phyloP scores from a whole-genome alignment of 805 yeast genomes.

The Suhomyces kilbournensis region DNA sequence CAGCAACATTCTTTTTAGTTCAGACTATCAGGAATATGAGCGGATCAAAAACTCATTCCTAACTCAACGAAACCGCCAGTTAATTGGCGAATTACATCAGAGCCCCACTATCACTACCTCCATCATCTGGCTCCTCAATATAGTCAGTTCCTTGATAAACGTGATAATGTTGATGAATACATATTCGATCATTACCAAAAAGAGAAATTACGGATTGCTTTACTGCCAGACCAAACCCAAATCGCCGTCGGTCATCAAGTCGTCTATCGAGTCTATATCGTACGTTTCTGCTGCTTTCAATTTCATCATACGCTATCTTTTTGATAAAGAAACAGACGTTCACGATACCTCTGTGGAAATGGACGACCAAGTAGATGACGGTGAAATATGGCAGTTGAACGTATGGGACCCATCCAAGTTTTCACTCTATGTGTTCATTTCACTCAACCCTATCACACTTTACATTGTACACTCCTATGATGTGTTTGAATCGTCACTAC shows the following conservation, averaged over 20 bases:
- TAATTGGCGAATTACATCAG: slow-evolving; percentile 2
- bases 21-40: slow-evolving; percentile 35
- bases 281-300: slow-evolving; percentile 2
- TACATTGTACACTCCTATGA: slow-evolving; percentile 33
- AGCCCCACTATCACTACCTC: slow-evolving; percentile 9
- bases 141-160: slow-evolving; percentile 6
- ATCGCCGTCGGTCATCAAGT: slow-evolving; percentile 20
- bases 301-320: slow-evolving; percentile 1
- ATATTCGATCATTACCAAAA: slow-evolving; percentile 15
- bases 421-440: slow-evolving; percentile 46
- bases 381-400: slow-evolving; percentile 50
- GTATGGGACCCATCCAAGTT: slow-evolving; percentile 71
- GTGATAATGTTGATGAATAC: slow-evolving; percentile 8
- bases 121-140: slow-evolving; percentile 17
- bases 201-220: slow-evolving; percentile 31
- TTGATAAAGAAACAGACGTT: slow-evolving; percentile 9
- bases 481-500: slow-evolving; percentile 4
- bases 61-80: not conserved
- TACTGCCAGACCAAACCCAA: slow-evolving; percentile 25
- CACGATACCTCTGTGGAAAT: slow-evolving; percentile 1
- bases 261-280: slow-evolving; percentile 8
- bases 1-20: slow-evolving; percentile 31
- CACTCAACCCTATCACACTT: slow-evolving; percentile 59
- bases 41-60: slow-evolving; percentile 17
- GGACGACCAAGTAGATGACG: slow-evolving; percentile 20